phyloP scores from a whole-genome alignment of 2,329 filamentous ascomycete species.

The Pseudonectria foliicola region DNA sequence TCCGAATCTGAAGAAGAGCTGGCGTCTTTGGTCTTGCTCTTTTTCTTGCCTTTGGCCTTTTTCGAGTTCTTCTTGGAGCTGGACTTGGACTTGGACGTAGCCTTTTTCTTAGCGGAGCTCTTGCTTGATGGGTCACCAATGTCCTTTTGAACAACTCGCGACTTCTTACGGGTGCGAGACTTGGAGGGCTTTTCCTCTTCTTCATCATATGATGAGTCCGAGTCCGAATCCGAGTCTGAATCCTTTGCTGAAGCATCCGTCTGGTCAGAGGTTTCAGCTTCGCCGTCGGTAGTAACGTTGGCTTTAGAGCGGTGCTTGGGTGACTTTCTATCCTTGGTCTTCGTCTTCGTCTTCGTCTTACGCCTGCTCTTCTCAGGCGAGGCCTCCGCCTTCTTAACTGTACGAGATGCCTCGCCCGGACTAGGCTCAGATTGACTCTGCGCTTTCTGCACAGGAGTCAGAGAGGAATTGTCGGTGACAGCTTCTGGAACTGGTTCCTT shows the following conservation, averaged over 20 bases:
- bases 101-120: too few species aligned
- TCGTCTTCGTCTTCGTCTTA: slow-evolving; percentile 9
- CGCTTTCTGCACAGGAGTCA: slow-evolving; percentile 10
- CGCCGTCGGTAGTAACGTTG: slow-evolving; percentile 3
- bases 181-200: background rate
- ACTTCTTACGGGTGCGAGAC: background rate
- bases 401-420: slow-evolving; percentile 2
- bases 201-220: slow-evolving; percentile 5
- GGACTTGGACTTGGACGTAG: background rate
- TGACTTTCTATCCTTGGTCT: slow-evolving; percentile 4
- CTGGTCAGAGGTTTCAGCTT: slow-evolving; percentile 6
- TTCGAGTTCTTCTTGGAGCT: slow-evolving; percentile 3
- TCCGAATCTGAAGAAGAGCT: background rate
- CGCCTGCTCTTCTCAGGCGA: slow-evolving; percentile 11
- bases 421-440: slow-evolving; percentile 2
- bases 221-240: slow-evolving; percentile 12
- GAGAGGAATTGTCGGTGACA: slow-evolving; percentile 9
- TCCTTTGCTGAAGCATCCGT: slow-evolving; percentile 5
- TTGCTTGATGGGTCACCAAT: background rate
- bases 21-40: slow-evolving; percentile 8
- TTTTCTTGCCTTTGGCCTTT: background rate
- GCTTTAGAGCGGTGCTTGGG: background rate
- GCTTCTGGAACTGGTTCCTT: slow-evolving; percentile 8
- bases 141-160: slow-evolving; percentile 9
- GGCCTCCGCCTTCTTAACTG: slow-evolving; percentile 2